Evolutionary conservation across 495 filamentous ascomycete species (phyloP).

Genomic region (Emericellopsis terricola): DNA sequence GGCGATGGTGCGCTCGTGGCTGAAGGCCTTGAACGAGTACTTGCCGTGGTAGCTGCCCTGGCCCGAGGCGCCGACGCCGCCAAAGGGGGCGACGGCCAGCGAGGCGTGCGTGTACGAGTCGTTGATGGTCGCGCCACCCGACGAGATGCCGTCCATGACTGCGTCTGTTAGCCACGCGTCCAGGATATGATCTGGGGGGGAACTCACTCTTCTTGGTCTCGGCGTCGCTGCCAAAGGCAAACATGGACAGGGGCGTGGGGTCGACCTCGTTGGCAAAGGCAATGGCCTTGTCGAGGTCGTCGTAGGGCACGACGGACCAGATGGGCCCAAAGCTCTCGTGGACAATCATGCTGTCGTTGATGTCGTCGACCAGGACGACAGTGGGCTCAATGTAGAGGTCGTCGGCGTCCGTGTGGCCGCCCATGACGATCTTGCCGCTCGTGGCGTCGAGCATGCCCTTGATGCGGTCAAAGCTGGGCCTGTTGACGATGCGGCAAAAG

Average conservation of each 20-base stretch:
- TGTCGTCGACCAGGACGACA: slow-evolving; percentile 52
- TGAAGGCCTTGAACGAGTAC: slow-evolving; percentile 71
- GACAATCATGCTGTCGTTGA: slow-evolving; percentile 57
- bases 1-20: slow-evolving; percentile 57
- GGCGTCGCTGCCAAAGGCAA: slow-evolving; percentile 62
- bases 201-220: slow-evolving; percentile 48
- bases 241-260: slow-evolving; percentile 64
- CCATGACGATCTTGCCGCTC: slow-evolving; percentile 69
- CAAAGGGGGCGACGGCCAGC: slow-evolving; percentile 66
- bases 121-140: slow-evolving; percentile 66
- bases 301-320: slow-evolving; percentile 57
- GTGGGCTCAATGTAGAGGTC: slow-evolving; percentile 78
- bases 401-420: slow-evolving; percentile 59
- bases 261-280: slow-evolving; percentile 55
- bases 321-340: slow-evolving; percentile 87
- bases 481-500: slow-evolving; percentile 63
- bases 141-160: slow-evolving; percentile 47
- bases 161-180: too few relatives aligned
- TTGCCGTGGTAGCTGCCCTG: slow-evolving; percentile 70
- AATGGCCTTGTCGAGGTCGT: slow-evolving; percentile 66
- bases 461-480: slow-evolving; percentile 59
- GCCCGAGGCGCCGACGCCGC: slow-evolving; percentile 78
- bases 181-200: too few relatives aligned
- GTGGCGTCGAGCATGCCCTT: slow-evolving; percentile 74
- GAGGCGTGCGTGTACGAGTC: slow-evolving; percentile 66